These are phyloP conservation scores for Entomortierella parvispora DNA, from an alignment of 192 early-diverging fungal genomes.

Conservation along the genomic window DNA sequence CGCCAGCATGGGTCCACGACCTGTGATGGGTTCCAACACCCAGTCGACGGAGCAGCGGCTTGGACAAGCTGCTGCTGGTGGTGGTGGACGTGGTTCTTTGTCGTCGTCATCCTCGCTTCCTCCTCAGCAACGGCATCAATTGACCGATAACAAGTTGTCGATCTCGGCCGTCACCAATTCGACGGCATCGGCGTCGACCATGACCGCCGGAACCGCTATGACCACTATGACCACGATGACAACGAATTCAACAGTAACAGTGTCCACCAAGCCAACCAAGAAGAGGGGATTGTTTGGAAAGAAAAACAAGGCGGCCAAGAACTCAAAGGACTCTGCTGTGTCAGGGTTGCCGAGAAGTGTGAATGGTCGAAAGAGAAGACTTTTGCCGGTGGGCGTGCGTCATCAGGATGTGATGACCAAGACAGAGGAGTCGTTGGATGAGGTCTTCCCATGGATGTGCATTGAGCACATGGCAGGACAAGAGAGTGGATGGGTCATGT, in stretches of 20 bases:
- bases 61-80: constrained; percentile 44
- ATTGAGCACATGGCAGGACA: constrained; percentile 53
- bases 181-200: neutral
- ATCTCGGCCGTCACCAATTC: neutral
- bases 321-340: neutral
- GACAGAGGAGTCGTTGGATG: constrained; percentile 41
- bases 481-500: constrained; percentile 45
- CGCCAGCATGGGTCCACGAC: neutral
- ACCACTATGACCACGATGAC: neutral
- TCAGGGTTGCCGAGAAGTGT: constrained; percentile 1
- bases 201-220: neutral
- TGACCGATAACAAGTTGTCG: neutral
- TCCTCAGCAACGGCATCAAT: neutral
- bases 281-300: constrained; percentile 1
- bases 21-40: constrained; percentile 6
- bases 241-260: neutral
- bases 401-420: constrained; percentile 48
- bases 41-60: neutral
- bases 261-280: neutral
- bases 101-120: constrained; percentile 11
- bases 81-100: constrained; percentile 39
- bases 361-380: constrained; percentile 16
- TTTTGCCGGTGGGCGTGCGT: constrained; percentile 34
- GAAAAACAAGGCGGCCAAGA: neutral
- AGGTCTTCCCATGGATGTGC: constrained; percentile 52